Base-by-base conservation (phyloP, 1,139 yeast genomes). In the Spencermartinsiella ligniputridi region DNA sequence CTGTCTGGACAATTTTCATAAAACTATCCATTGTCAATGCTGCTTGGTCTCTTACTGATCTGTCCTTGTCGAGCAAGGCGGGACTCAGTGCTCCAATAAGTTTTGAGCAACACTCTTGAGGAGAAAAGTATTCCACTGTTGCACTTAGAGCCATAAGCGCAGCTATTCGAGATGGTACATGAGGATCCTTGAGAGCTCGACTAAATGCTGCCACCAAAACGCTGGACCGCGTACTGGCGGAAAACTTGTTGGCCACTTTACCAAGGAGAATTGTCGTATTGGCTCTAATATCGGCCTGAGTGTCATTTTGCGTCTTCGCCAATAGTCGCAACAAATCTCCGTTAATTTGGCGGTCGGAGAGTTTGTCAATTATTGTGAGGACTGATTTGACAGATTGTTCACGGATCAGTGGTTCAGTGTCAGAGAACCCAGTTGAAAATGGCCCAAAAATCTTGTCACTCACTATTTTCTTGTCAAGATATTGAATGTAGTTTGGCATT, bases 271-370 rank as follows among this genome's bases (percentile, higher is more conserved):
- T 75, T 18, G 94, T 76, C 0, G 97, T 90, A 64, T 88, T 86
- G 4, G 92, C 88, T 54, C 98, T 70, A 16, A 92, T 86, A 19
- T 87, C 86, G 1, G 94, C 83, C 47, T 82, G 83, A 2, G 81
- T 78, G 60, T 92, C 98, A 62, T 78, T 82, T 62, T 90, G 97
- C 1, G 95, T 79, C 59, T 85, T 87, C 1, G 97, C 97, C 47
- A 92, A 68, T 40, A 80, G 75, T 53, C 95, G 76, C 42, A 92
- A 69, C 33, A 92, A 67, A 46, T 92, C 97, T 56, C 89, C 90
- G 59, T 92, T 92, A 40, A 90, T 72, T 60, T 87, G 95, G 44
- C 96, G 77, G 33, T 82, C 88, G 0, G 87, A 55, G 3, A 92
- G 72, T 54, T 81, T 81, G 22, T 81, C 81, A 2, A 83, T 78